Conservation (phyloP, 768 basidiomycete species). For the Termitomyces sp. region DNA sequence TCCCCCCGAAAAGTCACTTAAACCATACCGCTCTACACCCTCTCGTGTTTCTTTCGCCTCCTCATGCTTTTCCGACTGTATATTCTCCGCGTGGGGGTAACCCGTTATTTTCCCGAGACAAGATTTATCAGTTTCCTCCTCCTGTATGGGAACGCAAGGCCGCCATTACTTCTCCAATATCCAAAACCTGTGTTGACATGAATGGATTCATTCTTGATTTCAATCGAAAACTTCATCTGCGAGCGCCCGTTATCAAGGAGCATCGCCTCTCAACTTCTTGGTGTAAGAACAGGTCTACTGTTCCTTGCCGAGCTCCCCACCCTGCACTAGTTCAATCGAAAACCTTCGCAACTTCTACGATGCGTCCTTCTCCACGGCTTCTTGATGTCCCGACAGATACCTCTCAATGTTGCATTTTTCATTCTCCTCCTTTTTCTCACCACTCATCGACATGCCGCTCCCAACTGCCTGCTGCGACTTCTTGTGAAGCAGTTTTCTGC, state of each 20-base stretch:
- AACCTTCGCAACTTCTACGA: too few relatives aligned
- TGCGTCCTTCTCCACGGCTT: too few relatives aligned
- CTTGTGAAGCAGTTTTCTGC: too few relatives aligned
- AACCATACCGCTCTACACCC: background rate
- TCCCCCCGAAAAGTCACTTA: too few relatives aligned
- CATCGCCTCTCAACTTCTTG: conserved; percentile 7
- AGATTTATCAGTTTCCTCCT: conserved; percentile 20
- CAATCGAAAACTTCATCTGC: conserved; percentile 8
- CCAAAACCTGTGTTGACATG: background rate
- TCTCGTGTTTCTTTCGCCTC: conserved; percentile 1
- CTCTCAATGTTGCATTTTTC: too few relatives aligned
- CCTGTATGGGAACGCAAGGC: conserved; percentile 31
- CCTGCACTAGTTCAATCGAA: too few relatives aligned
- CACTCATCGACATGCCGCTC: too few relatives aligned
- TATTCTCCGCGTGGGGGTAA: conserved; percentile 11
- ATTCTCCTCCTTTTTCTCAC: too few relatives aligned
- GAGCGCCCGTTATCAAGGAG: too few relatives aligned
- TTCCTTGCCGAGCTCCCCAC: conserved; percentile 7
- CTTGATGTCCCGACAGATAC: too few relatives aligned
- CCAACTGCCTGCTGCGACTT: too few relatives aligned
- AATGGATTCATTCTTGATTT: conserved; percentile 8
- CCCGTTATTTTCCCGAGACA: conserved; percentile 12
- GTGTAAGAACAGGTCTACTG: conserved; percentile 1
- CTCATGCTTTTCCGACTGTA: conserved; percentile 24
- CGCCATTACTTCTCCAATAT: conserved; percentile 11